Evolutionary conservation across 2,329 filamentous ascomycete species (phyloP), one percentile per base, ranked within the genome.

Genomic region (Microdochium trichocladiopsis): DNA sequence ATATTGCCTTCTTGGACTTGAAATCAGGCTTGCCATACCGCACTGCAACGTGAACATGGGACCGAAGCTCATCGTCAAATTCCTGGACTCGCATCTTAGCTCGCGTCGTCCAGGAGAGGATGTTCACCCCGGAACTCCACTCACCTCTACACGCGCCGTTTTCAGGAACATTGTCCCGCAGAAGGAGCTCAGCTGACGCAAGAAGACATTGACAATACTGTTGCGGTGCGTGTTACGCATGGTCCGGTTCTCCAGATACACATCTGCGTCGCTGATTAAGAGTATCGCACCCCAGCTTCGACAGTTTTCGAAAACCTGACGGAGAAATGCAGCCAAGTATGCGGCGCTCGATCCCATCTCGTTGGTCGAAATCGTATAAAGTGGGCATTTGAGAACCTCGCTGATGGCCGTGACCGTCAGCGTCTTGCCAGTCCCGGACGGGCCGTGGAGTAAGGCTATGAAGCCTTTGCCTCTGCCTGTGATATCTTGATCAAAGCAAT

Each of bases 351-450:
- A 92, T 18, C 90, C 89, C 0, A 95, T 77, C 66, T 95, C 90
- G 25, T 89, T 90, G 0, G 88, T 88, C 2, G 85, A 88, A 24
- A 90, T 88, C 76, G 88, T 89, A 67, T 95, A 95, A 0, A 95
- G 72, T 0, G 90, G 91, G 51, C 87, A 88, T 62, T 86, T 85
- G 51, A 95, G 82, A 12, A 92, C 77, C 64, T 95, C 90, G 10
- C 88, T 88, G 56, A 95, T 93, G 11, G 87, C 87, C 65, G 95
- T 90, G 1, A 89, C 90, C 0, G 91, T 95, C 5, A 95, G 76
- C 0, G 90, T 95, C 71, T 95, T 95, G 50, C 91, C 91, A 0
- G 90, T 93, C 18, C 90, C 91, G 0, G 91, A 90, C 4, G 89
- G 88, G 2, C 90, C 90, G 59, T 95, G 90, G 1, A 96, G 79